Conservation (phyloP, 1,284 basidiomycete species). For the Leccinum ponderosum region DNA sequence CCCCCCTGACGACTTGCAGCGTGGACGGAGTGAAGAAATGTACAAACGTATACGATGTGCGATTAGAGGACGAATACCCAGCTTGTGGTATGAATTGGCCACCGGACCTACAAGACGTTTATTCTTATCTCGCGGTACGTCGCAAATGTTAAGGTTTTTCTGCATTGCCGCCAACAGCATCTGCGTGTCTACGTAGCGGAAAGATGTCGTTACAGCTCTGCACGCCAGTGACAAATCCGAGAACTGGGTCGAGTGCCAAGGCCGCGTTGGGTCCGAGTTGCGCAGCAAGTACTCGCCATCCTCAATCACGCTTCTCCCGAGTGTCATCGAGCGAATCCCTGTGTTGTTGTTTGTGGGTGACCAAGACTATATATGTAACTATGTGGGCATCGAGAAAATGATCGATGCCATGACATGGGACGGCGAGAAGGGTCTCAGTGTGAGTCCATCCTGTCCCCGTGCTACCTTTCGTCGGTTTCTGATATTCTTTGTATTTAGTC, state of each 20-base stretch:
- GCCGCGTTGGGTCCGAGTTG: constrained; percentile 69
- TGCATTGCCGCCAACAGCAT: not conserved
- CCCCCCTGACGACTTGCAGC: constrained; percentile 40
- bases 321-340: constrained; percentile 75
- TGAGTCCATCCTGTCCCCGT: constrained; percentile 41
- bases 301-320: constrained; percentile 78
- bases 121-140: constrained; percentile 79
- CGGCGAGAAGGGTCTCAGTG: constrained; percentile 82
- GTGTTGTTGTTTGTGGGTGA: constrained; percentile 95
- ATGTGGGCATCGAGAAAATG: constrained; percentile 87
- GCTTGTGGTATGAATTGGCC: constrained; percentile 99
- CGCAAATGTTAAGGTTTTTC: not conserved
- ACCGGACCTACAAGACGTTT: constrained; percentile 79
- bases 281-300: constrained; percentile 60
- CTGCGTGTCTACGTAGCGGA: constrained; percentile 47
- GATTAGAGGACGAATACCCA: constrained; percentile 82
- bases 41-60: constrained; percentile 95
- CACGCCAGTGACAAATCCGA: constrained; percentile 81
- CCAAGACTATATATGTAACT: constrained; percentile 96
- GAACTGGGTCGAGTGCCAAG: constrained; percentile 89
- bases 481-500: constrained; percentile 46
- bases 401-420: constrained; percentile 86
- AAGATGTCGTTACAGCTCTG: constrained; percentile 80
- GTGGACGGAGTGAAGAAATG: constrained; percentile 76
- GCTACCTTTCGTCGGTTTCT: not conserved